These are phyloP conservation scores for Cladophialophora immunda DNA, from an alignment of 2,329 filamentous ascomycete species.

Conservation along the genomic window DNA sequence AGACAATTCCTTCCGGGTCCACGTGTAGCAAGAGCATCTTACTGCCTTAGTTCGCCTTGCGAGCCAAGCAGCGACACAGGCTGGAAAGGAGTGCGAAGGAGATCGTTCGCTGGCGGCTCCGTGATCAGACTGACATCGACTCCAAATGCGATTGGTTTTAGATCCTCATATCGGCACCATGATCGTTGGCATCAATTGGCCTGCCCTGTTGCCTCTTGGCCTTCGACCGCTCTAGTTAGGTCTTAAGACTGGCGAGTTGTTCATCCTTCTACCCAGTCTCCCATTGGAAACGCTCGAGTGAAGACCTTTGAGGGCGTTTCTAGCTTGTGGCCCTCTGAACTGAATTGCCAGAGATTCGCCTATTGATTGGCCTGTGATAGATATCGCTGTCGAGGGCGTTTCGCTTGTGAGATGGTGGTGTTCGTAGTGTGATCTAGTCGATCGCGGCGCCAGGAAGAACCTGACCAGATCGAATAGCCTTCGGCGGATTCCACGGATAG, in stretches of 20 bases:
- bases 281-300: constrained; percentile 10
- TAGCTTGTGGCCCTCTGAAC: background rate
- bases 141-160: too few relatives aligned
- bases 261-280: background rate
- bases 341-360: background rate
- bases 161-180: too few relatives aligned
- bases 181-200: constrained; percentile 21
- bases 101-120: too few relatives aligned
- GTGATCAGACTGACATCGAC: too few relatives aligned
- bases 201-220: constrained; percentile 8
- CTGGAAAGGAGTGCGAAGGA: too few relatives aligned
- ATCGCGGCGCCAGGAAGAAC: background rate
- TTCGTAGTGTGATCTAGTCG: background rate
- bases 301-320: constrained; percentile 8
- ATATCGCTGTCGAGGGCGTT: background rate
- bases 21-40: too few relatives aligned
- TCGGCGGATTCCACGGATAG: constrained; percentile 8
- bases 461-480: constrained; percentile 13
- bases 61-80: too few relatives aligned
- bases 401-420: constrained; percentile 13
- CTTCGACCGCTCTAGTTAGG: constrained; percentile 3
- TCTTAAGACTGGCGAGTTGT: background rate
- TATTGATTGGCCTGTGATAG: constrained; percentile 7
- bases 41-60: too few relatives aligned
- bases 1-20: too few relatives aligned